These are phyloP conservation scores for Tetradesmus obliquus DNA, from an alignment of 139 green algal species.

Conservation along the genomic window DNA sequence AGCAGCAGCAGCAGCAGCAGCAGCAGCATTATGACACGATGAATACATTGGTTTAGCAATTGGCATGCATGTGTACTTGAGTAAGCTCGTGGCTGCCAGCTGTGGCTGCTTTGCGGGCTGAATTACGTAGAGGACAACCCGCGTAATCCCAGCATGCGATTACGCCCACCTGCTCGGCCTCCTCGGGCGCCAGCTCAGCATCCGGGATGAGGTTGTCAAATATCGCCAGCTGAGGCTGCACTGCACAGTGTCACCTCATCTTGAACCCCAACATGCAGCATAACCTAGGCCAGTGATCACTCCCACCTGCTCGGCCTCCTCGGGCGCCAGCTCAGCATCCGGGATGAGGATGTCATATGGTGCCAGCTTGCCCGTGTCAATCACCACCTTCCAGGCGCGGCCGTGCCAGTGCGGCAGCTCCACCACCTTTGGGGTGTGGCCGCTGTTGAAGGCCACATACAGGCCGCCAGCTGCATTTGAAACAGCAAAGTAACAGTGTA, in stretches of 20 bases:
- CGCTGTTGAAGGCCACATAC: conserved; percentile 85
- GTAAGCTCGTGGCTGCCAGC: no score
- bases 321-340: conserved; percentile 62
- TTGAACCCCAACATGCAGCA: no score
- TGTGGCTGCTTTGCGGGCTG: no score
- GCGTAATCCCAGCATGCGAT: background rate
- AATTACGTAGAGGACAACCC: no score
- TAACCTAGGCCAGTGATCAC: no score
- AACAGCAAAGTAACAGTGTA: background rate
- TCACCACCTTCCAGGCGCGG: conserved; percentile 66
- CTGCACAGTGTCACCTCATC: no score
- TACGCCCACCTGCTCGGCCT: conserved; percentile 24
- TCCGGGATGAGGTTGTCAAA: conserved; percentile 86
- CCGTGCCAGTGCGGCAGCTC: conserved; percentile 63
- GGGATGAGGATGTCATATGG: conserved; percentile 86
- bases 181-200: conserved; percentile 51
- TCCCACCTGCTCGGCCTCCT: conserved; percentile 34
- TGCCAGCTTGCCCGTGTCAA: conserved; percentile 61
- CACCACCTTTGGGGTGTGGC: conserved; percentile 58
- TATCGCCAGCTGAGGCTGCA: conserved; percentile 50
- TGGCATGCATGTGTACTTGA: no score
- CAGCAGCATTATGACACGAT: no score
- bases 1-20: no score
- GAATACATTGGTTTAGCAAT: no score
- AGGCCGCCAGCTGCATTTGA: conserved; percentile 49